Evolutionary conservation across 139 green algal genomes (phyloP).

Genomic region (Cymbomonas tetramitiformis): DNA sequence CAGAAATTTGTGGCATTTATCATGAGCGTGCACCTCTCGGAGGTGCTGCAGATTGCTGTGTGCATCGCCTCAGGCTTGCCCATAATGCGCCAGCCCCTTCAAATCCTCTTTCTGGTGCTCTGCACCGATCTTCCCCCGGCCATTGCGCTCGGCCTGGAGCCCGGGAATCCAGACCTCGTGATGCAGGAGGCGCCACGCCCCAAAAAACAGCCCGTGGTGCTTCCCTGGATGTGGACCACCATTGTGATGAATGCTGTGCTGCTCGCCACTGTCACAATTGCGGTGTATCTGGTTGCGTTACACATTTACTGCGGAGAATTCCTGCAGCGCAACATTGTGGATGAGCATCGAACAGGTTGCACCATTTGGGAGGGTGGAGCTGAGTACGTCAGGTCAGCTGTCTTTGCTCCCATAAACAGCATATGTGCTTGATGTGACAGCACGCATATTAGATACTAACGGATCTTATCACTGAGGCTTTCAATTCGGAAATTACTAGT

Average conservation of each 20-base stretch:
- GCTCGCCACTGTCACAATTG: no score
- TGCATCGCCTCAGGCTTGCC: constrained; percentile 13
- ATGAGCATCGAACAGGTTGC: no score
- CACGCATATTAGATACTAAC: no score
- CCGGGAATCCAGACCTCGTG: background rate
- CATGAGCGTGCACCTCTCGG: constrained; percentile 14
- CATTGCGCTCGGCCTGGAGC: constrained; percentile 7
- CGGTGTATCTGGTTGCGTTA: no score
- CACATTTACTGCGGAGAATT: no score
- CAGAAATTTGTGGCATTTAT: constrained; percentile 18
- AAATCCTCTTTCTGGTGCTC: constrained; percentile 17
- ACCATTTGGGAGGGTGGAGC: no score
- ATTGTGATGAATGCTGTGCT: constrained; percentile 10
- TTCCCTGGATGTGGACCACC: constrained; percentile 5
- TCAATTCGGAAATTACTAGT: no score
- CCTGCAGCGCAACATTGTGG: no score
- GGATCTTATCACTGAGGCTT: no score
- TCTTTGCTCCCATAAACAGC: no score
- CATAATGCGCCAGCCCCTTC: constrained; percentile 7
- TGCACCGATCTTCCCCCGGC: constrained; percentile 11
- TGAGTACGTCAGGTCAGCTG: no score
- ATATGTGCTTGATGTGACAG: no score
- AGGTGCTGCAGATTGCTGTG: constrained; percentile 12
- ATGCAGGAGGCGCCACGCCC: constrained; percentile 11
- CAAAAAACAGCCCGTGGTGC: constrained; percentile 8